Base-by-base conservation (phyloP, 129 eudicot species). In the Scalesia atractyloides region DNA sequence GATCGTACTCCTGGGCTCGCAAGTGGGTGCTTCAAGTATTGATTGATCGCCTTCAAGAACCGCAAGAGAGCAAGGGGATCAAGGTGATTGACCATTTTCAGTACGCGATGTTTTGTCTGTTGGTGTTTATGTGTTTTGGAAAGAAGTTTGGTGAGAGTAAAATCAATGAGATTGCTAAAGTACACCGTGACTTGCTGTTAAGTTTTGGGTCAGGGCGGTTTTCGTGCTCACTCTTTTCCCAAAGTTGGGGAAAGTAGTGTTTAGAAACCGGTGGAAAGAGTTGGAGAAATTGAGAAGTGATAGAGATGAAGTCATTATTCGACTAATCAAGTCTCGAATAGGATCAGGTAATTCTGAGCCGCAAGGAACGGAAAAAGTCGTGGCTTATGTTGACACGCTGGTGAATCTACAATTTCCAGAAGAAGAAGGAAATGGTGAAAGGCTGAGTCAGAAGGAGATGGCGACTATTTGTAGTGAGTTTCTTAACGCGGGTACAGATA, bases 111-210 rank as follows among this genome's bases (percentile, higher is more conserved):
- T 88, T 88, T 24, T 69, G 84, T 14, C 64, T 87, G 61, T 79
- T 87, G 22, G 85, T 82, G 41, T 62, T 85, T 5, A 85, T 91
- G 91, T 91, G 97, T 46, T 88, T 91, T 11, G 96, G 97, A 7
- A 87, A 86, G 41, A 80, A 88, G 77, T 1, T 91, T 7, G 72
- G 70, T 1, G 92, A 88, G 49, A 39, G 6, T 3, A 74, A 74
- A 14, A 81, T 88, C 36, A 79, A 84, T 64, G 76, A 82, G n/a
- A 78, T 88, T 26, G 85, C 77, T 30, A 59, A 12, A 0, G 65
- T 53, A 2, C 88, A 84, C 60, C 78, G 82, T 2, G 16, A n/a
- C 1, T 3, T 69, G 18, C 53, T 88, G 52, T 24, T 84, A 59
- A 56, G 10, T 7, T 9, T 8, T 4, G 70, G 64, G 7, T 54